These are phyloP conservation scores for Musa schizocarpa DNA, from an alignment of 176 grass and related monocot species.

Conservation along the genomic window DNA sequence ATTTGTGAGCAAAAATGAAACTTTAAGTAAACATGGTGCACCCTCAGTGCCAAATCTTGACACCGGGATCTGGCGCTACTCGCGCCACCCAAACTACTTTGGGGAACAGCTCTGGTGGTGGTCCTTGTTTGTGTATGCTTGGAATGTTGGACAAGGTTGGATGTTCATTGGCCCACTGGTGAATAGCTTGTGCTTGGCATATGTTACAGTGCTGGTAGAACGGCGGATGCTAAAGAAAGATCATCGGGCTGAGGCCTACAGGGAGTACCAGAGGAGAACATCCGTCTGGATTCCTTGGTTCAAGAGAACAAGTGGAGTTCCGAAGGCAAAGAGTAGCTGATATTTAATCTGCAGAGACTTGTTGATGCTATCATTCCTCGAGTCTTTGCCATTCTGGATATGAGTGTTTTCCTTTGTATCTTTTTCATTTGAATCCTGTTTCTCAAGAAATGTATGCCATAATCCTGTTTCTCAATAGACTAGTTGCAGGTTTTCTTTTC, in stretches of 20 bases:
- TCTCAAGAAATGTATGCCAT: background rate
- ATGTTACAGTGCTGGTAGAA: slow-evolving; percentile 73
- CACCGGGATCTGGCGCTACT: slow-evolving; percentile 56
- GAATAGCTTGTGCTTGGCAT: slow-evolving; percentile 70
- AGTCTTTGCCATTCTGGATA: background rate
- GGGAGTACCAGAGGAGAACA: slow-evolving; percentile 52
- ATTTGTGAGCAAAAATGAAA: slow-evolving; percentile 49
- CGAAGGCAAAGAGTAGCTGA: slow-evolving; percentile 11
- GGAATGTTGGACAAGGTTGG: slow-evolving; percentile 61
- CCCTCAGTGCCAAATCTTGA: slow-evolving; percentile 44
- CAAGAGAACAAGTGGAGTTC: slow-evolving; percentile 26
- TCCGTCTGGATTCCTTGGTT: slow-evolving; percentile 94
- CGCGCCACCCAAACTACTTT: slow-evolving; percentile 89
- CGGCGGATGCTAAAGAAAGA: slow-evolving; percentile 73
- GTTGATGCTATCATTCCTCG: background rate
- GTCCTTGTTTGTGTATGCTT: slow-evolving; percentile 66
- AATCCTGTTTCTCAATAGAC: background rate
- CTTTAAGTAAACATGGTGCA: slow-evolving; percentile 22
- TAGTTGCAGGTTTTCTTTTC: too few relatives aligned
- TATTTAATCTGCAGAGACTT: background rate
- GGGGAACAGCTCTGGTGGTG: slow-evolving; percentile 97
- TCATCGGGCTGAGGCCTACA: slow-evolving; percentile 50
- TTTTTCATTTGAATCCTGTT: background rate
- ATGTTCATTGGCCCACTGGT: slow-evolving; percentile 64
- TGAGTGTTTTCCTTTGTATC: background rate